Base-by-base conservation (phyloP, 306 rosid genomes). In the Elaeagnus macrophylla region DNA sequence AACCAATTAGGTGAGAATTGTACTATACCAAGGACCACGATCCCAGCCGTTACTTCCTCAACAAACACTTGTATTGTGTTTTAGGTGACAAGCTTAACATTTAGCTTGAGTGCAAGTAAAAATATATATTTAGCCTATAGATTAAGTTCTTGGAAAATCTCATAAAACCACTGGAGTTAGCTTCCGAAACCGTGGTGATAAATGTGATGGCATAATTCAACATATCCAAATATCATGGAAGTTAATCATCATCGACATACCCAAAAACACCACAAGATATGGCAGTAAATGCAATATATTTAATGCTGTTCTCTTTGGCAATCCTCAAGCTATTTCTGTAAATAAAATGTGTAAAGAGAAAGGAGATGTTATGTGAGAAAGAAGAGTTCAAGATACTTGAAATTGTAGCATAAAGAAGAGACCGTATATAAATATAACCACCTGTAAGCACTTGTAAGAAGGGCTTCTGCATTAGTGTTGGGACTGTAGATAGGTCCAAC, bases 251-350 rank as follows among this genome's bases (percentile, higher is more conserved):
- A 20, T 35, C 51, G 67, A 77, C 95, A 59, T 70, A 89, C 97
- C 88, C 83, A 67, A 39, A 83, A 40, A 69, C 70, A 57, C 97
- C 97, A 51, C 97, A 89, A 37, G 97, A 89, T 81, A 89, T 81
- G 47, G 97, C 97, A 45, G 95, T 77, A 75, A 89, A 85, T 10
- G 97, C 94, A 44, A 89, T 40, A 58, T 85, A 79, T 57, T 67
- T 81, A 72, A 89, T 72, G 75, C 55, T 73, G 73, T 75, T 79
- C 60, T 73, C 86, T 66, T 75, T 79, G 41, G 97, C 95, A 64
- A 89, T 71, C 69, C 65, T 75, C 80, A 89, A 72, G 76, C 82
- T 73, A 44, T 81, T 89, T 74, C 97, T 89, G 88, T 42, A 66
- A 72, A 39, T 66, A 51, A 54, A 48, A 51, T 19, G 50, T 12